Evolutionary conservation across 2,329 filamentous ascomycete genomes (phyloP).

Genomic region (Pezicula radicicola): DNA sequence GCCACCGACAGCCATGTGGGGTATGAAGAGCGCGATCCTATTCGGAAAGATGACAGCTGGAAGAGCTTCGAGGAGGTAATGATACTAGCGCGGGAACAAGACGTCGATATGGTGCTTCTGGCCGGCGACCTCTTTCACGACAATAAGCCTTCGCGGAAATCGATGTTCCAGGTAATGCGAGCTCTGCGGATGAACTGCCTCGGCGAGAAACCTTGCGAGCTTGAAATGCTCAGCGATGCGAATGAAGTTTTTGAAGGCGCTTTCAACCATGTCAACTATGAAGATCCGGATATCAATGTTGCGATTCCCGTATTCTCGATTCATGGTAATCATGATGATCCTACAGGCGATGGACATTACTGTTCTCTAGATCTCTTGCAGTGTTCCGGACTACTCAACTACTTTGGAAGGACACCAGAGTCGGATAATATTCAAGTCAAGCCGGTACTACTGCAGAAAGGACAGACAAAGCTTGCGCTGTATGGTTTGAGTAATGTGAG

Average conservation of each 20-base stretch:
- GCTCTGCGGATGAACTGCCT: conserved; percentile 90
- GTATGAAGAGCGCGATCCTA: conserved; percentile 87
- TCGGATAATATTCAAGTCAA: conserved; percentile 92
- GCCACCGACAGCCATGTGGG: conserved; percentile 98
- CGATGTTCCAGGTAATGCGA: conserved; percentile 97
- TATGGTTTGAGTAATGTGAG: conserved; percentile 96
- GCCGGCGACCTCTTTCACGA: conserved; percentile 97
- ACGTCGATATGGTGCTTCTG: conserved; percentile 96
- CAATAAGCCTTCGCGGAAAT: conserved; percentile 93
- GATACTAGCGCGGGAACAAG: conserved; percentile 77
- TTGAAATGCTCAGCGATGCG: conserved; percentile 92
- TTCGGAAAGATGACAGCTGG: conserved; percentile 97
- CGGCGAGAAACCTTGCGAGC: conserved; percentile 90
- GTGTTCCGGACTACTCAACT: conserved; percentile 88
- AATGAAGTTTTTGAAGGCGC: conserved; percentile 86
- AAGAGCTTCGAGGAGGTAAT: conserved; percentile 94
- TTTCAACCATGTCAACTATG: conserved; percentile 95
- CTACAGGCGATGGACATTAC: conserved; percentile 90
- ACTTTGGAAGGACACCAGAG: conserved; percentile 89
- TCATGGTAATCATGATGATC: conserved; percentile 97
- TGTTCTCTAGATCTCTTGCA: conserved; percentile 90
- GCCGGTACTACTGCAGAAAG: conserved; percentile 90
- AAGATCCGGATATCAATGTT: conserved; percentile 95
- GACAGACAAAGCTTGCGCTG: conserved; percentile 84
- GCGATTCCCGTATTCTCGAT: conserved; percentile 98